phyloP scores from a whole-genome alignment of 352 stramenopile species.

The Globisporangium radiosum region DNA sequence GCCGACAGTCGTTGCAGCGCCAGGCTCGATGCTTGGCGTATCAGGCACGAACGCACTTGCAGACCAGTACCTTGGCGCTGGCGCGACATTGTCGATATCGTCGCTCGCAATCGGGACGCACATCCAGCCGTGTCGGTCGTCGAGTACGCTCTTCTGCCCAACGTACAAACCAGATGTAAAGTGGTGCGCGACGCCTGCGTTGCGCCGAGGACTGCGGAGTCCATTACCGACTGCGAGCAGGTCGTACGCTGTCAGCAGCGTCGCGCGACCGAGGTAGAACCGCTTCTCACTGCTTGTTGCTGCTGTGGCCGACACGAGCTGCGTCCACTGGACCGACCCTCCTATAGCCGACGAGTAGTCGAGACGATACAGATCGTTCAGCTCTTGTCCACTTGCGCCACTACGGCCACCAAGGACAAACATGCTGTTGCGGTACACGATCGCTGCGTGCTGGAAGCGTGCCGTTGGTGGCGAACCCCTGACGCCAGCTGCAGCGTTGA shows the following conservation, averaged over 20 bases:
- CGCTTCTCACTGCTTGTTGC: slow-evolving; percentile 10
- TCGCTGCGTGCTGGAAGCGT: slow-evolving; percentile 51
- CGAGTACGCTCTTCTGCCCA: slow-evolving; percentile 29
- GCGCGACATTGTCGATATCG: slow-evolving; percentile 4
- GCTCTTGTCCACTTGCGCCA: slow-evolving; percentile 17
- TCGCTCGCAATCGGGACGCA: slow-evolving; percentile 9
- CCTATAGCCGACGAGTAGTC: slow-evolving; percentile 35
- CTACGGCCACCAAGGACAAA: slow-evolving; percentile 60
- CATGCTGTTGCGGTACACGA: slow-evolving; percentile 54
- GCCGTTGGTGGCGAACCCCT: slow-evolving; percentile 32
- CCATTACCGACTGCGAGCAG: slow-evolving; percentile 34
- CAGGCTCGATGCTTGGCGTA: slow-evolving; percentile 5
- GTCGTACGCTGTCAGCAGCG: slow-evolving; percentile 43
- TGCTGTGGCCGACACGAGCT: slow-evolving; percentile 21
- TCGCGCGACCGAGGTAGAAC: slow-evolving; percentile 26
- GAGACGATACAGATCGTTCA: slow-evolving; percentile 55
- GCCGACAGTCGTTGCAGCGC: background rate
- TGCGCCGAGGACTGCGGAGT: slow-evolving; percentile 16
- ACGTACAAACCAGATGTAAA: slow-evolving; percentile 28
- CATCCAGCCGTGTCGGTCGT: slow-evolving; percentile 35
- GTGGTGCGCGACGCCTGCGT: slow-evolving; percentile 10
- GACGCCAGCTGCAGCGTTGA: slow-evolving; percentile 15
- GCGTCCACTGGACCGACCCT: slow-evolving; percentile 30
- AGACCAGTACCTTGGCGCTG: slow-evolving; percentile 36
- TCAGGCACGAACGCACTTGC: slow-evolving; percentile 26